Percentiles rank a stretch among this genome's conserved stretches.
phyloP scores from a whole-genome alignment of 148 eudicot species.

The Camellia lanceoleosa region DNA sequence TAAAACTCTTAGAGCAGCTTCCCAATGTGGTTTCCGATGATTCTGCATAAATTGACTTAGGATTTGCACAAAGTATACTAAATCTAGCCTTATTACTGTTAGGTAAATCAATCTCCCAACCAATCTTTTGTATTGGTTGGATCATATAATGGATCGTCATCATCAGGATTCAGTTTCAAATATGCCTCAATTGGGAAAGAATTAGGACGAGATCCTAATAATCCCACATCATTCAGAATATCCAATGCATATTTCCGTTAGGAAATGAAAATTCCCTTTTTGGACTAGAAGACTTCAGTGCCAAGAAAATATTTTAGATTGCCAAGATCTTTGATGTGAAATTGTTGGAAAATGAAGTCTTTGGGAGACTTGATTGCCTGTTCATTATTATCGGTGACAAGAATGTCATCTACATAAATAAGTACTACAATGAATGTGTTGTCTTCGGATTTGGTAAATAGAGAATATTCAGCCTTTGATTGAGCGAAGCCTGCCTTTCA shows the following conservation, averaged over 20 bases:
- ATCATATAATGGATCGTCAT: too few relatives aligned
- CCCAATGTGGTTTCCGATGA: neutral
- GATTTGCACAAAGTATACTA: too few relatives aligned
- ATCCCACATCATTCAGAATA: neutral
- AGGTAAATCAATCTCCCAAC: too few relatives aligned
- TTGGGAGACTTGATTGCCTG: neutral
- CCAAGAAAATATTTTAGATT: neutral
- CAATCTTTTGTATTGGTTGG: too few relatives aligned
- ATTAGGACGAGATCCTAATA: too few relatives aligned
- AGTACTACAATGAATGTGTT: neutral
- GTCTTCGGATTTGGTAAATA: neutral
- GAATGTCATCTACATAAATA: neutral
- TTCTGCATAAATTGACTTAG: neutral
- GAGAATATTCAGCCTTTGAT: neutral
- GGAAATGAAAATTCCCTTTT: neutral
- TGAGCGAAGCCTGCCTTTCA: neutral
- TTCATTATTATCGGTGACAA: neutral
- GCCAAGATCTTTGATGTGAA: neutral
- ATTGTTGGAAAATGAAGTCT: neutral
- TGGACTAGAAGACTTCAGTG: neutral
- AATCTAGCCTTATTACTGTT: too few relatives aligned
- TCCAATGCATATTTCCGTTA: neutral
- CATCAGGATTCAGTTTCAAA: too few relatives aligned
- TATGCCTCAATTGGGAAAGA: too few relatives aligned
- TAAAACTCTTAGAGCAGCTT: neutral